phyloP scores from a whole-genome alignment of 2,329 filamentous ascomycete genomes.

The Penicillium verrucosum region DNA sequence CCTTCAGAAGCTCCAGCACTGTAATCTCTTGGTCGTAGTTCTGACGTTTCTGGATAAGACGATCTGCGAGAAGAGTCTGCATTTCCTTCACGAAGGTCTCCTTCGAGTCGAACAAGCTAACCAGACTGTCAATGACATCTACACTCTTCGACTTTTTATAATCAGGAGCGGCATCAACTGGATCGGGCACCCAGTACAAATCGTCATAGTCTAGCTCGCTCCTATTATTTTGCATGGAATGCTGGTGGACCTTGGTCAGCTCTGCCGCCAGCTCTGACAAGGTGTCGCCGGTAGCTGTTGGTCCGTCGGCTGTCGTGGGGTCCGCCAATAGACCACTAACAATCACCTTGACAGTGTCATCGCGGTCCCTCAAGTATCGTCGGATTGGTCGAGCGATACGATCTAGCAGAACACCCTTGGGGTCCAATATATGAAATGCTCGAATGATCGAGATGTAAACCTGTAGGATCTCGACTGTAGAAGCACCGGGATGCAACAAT shows the following conservation, averaged over 20 bases:
- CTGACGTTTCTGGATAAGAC: constrained; percentile 63
- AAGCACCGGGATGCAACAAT: constrained; percentile 61
- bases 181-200: constrained; percentile 89
- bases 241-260: constrained; percentile 43
- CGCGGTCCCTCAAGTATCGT: constrained; percentile 60
- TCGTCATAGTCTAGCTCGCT: constrained; percentile 85
- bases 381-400: constrained; percentile 64
- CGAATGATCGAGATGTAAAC: constrained; percentile 66
- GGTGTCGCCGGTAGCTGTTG: constrained; percentile 37
- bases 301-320: constrained; percentile 39
- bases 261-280: constrained; percentile 55
- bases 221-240: constrained; percentile 44
- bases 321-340: constrained; percentile 62
- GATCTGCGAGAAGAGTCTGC: constrained; percentile 81
- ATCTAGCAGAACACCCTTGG: constrained; percentile 64
- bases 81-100: constrained; percentile 94
- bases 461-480: constrained; percentile 64
- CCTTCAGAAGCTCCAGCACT: constrained; percentile 81
- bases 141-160: constrained; percentile 85
- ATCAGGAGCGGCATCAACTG: constrained; percentile 86
- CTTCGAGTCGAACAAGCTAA: constrained; percentile 81
- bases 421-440: constrained; percentile 61
- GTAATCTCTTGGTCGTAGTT: constrained; percentile 76
- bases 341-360: constrained; percentile 65
- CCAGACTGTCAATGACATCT: constrained; percentile 87